phyloP scores from a whole-genome alignment of 768 basidiomycete species.

The Leccinum incarnatum region DNA sequence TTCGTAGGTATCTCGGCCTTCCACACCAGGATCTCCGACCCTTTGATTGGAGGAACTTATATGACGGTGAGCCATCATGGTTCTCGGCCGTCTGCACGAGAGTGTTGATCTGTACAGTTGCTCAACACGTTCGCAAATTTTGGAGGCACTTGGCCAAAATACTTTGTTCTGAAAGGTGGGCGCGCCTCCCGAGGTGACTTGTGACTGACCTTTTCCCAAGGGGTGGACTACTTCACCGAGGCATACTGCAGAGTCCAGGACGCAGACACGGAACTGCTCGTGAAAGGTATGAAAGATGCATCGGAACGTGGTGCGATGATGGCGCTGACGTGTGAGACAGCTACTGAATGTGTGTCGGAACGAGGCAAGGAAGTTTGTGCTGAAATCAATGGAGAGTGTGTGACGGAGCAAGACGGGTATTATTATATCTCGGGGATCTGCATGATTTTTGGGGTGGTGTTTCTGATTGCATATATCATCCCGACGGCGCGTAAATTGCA shows the following conservation, averaged over 20 bases:
- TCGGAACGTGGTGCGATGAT: not conserved
- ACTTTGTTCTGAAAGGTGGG: conserved; percentile 87
- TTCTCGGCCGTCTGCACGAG: conserved; percentile 1
- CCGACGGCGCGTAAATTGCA: conserved; percentile 86
- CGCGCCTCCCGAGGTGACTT: not conserved
- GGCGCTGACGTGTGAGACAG: conserved; percentile 37
- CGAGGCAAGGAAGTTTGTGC: conserved; percentile 80
- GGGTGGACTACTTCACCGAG: conserved; percentile 84
- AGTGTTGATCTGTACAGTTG: conserved; percentile 47
- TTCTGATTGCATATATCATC: conserved; percentile 73
- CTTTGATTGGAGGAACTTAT: conserved; percentile 96
- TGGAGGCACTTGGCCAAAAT: conserved; percentile 98
- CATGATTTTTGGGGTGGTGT: conserved; percentile 67
- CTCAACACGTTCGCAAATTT: conserved; percentile 95
- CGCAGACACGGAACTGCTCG: conserved; percentile 46
- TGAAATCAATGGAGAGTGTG: conserved; percentile 73
- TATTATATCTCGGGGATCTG: conserved; percentile 83
- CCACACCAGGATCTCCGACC: conserved; percentile 95
- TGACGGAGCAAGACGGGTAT: conserved; percentile 88
- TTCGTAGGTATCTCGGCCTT: conserved; percentile 99
- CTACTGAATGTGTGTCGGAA: conserved; percentile 89
- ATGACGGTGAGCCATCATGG: conserved; percentile 74
- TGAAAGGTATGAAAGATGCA: conserved; percentile 46
- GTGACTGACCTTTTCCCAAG: conserved; percentile 35
- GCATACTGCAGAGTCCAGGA: conserved; percentile 79